Conservation (phyloP, 2,329 filamentous ascomycete species). For the Cladosporium halotolerans region DNA sequence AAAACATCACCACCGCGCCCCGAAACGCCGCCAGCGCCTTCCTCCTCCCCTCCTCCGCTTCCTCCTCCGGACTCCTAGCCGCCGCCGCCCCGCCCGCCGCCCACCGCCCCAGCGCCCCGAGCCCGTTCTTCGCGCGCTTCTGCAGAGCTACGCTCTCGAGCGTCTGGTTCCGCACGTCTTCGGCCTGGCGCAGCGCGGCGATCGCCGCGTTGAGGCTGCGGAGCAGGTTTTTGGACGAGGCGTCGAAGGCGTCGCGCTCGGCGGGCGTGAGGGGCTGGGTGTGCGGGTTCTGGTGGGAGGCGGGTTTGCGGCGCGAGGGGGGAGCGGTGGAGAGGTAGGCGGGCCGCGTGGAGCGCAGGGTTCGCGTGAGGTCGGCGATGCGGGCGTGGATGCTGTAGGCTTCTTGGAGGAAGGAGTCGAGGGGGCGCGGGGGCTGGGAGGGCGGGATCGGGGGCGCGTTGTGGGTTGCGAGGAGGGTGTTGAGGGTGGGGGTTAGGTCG, state of each 20-base stretch:
- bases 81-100: slow-evolving; percentile 48
- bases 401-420: slow-evolving; percentile 84
- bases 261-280: slow-evolving; percentile 62
- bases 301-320: slow-evolving; percentile 43
- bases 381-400: slow-evolving; percentile 89
- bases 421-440: slow-evolving; percentile 26
- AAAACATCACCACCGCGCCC: slow-evolving; percentile 76
- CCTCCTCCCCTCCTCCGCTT: slow-evolving; percentile 62
- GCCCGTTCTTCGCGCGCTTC: slow-evolving; percentile 55
- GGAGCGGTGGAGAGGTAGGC: slow-evolving; percentile 82
- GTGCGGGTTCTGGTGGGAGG: slow-evolving; percentile 15
- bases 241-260: slow-evolving; percentile 81
- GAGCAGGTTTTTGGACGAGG: slow-evolving; percentile 76
- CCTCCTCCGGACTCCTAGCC: slow-evolving; percentile 60
- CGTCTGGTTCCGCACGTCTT: slow-evolving; percentile 73
- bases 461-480: slow-evolving; percentile 52
- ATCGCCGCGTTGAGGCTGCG: slow-evolving; percentile 81
- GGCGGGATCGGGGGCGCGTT: neutral
- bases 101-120: slow-evolving; percentile 66
- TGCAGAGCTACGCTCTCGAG: slow-evolving; percentile 63
- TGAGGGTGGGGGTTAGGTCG: slow-evolving; percentile 63
- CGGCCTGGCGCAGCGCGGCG: slow-evolving; percentile 70
- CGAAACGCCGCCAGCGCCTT: slow-evolving; percentile 63
- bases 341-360: slow-evolving; percentile 77
- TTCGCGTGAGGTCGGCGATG: slow-evolving; percentile 70